These are phyloP conservation scores for Colletotrichum euphorbiae DNA, from an alignment of 2,329 filamentous ascomycete species.

Conservation along the genomic window DNA sequence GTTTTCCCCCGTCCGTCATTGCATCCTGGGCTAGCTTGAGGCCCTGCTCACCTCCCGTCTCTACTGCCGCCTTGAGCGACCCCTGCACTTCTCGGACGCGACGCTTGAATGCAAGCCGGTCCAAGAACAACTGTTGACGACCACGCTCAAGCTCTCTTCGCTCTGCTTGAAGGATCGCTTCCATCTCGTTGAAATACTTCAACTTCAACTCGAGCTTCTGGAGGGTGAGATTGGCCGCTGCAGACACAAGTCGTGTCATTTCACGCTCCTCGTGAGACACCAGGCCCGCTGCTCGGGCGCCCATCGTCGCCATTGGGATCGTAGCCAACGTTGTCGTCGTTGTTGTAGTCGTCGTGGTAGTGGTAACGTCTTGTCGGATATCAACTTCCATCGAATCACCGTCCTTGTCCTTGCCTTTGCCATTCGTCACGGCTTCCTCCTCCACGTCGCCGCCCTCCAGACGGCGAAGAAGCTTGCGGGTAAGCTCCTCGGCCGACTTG, in stretches of 20 bases:
- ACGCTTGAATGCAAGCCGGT: slow-evolving; percentile 89
- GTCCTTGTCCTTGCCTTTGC: slow-evolving; percentile 69
- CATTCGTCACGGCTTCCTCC: slow-evolving; percentile 55
- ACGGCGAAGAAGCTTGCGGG: slow-evolving; percentile 80
- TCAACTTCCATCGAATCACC: slow-evolving; percentile 75
- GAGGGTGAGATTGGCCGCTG: slow-evolving; percentile 91
- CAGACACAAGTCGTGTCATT: slow-evolving; percentile 92
- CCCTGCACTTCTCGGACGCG: slow-evolving; percentile 87
- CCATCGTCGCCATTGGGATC: slow-evolving; percentile 86
- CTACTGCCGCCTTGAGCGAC: slow-evolving; percentile 68
- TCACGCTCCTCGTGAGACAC: slow-evolving; percentile 97
- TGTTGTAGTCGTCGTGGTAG: slow-evolving; percentile 61
- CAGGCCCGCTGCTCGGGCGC: slow-evolving; percentile 86
- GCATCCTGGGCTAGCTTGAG: slow-evolving; percentile 60
- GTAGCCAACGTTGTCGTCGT: slow-evolving; percentile 71
- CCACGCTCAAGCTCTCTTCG: slow-evolving; percentile 91
- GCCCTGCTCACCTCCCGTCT: slow-evolving; percentile 62
- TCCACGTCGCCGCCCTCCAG: slow-evolving; percentile 68
- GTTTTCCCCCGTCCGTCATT: slow-evolving; percentile 60
- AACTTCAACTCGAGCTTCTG: slow-evolving; percentile 97
- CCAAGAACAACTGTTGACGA: slow-evolving; percentile 92
- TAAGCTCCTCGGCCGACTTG: slow-evolving; percentile 88
- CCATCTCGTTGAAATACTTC: slow-evolving; percentile 96
- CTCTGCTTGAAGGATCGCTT: slow-evolving; percentile 90
- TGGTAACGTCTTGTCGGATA: slow-evolving; percentile 59